phyloP scores from a whole-genome alignment of 176 grass and related monocot genomes.

The Olyra latifolia region DNA sequence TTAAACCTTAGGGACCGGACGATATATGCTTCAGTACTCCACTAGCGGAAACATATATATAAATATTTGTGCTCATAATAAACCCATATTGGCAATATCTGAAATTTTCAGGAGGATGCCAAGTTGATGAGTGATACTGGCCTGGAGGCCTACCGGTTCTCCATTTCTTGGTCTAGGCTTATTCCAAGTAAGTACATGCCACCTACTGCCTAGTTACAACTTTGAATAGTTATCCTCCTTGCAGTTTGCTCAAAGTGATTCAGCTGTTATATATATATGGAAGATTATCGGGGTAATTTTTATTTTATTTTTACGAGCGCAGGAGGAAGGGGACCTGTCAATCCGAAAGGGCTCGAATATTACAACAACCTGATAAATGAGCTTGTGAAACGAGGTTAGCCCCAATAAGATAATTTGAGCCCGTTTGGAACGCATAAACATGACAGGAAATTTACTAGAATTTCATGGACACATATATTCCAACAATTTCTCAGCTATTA shows the following conservation, averaged over 20 bases:
- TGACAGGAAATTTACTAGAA: neutral
- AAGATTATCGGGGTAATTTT: neutral
- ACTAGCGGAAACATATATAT: neutral
- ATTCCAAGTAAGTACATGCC: constrained; percentile 58
- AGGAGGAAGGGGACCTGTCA: constrained; percentile 76
- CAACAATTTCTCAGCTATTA: neutral
- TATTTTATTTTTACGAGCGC: neutral
- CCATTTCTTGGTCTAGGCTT: constrained; percentile 90
- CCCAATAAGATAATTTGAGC: neutral
- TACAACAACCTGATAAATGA: constrained; percentile 86
- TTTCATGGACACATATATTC: neutral
- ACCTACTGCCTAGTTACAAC: neutral
- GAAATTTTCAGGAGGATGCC: constrained; percentile 65
- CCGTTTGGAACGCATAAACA: neutral
- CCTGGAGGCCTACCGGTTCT: constrained; percentile 83
- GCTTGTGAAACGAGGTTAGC: constrained; percentile 54
- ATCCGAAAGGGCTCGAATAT: constrained; percentile 66
- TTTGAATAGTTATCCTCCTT: neutral
- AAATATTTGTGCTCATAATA: neutral
- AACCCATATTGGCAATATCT: neutral
- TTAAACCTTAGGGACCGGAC: neutral
- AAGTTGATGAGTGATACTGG: constrained; percentile 62
- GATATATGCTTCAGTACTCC: neutral
- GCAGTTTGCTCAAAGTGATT: neutral
- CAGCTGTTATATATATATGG: neutral